Conservation (phyloP, 345 rosid genomes). For the Salix koriyanagi region DNA sequence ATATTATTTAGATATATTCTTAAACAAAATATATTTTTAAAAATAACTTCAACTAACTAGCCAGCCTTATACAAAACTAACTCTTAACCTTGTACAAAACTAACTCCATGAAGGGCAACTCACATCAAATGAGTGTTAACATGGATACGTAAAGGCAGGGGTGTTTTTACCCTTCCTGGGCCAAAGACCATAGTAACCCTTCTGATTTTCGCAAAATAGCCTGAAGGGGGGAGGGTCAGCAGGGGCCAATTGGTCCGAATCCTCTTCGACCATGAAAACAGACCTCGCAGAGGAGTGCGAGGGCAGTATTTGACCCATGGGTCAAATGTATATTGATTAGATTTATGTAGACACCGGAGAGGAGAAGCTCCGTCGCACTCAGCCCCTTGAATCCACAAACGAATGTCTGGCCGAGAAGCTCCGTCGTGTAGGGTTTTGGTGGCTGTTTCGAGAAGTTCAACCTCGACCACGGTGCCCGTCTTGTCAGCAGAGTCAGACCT, state of each 20-base stretch:
- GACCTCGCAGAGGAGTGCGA: not conserved
- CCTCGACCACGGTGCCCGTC: constrained; percentile 36
- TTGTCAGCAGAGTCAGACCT: constrained; percentile 6
- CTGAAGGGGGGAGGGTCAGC: not conserved
- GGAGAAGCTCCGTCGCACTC: not conserved
- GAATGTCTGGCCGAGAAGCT: constrained; percentile 28
- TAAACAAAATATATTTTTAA: too few relatives aligned
- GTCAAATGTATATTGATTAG: not conserved
- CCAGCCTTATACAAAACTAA: not conserved
- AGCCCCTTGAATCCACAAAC: constrained; percentile 17
- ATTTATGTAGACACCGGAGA: not conserved
- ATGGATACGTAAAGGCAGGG: constrained; percentile 32
- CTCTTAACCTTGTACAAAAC: not conserved
- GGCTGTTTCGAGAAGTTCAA: constrained; percentile 41
- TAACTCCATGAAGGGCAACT: constrained; percentile 14
- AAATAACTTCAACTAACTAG: too few relatives aligned
- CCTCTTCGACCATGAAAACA: not conserved
- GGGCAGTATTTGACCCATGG: constrained; percentile 19
- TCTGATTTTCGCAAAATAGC: not conserved
- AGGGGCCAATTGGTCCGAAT: too few relatives aligned
- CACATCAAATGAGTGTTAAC: constrained; percentile 18
- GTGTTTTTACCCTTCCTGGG: not conserved
- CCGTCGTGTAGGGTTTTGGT: constrained; percentile 15
- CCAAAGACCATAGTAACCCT: constrained; percentile 9
- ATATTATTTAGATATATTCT: too few relatives aligned